Evolutionary conservation across 345 rosid genomes (phyloP), one percentile per base, ranked within the genome.

Genomic region (Hevea brasiliensis): DNA sequence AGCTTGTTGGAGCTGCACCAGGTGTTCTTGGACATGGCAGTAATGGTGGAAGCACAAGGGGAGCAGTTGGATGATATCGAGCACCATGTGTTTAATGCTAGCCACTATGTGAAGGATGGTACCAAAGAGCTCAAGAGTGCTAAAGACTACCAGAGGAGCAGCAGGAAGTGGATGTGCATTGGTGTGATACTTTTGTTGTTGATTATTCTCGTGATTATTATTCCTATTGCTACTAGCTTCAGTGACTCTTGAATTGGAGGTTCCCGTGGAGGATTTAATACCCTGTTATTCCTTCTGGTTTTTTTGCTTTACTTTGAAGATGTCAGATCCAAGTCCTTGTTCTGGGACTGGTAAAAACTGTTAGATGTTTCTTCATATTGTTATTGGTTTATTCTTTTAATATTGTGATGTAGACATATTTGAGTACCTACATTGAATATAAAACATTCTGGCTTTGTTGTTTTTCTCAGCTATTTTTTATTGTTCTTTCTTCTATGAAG

Each of bases 51-150:
- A 78, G 71, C 93, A 0, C 99, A 96, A 65, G 99, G 96, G 2
- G 98, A 93, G 81, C 89, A 96, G 80, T 83, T 96, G 88, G 97
- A 96, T 70, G 94, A 96, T 71, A 96, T 93, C 7, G 97, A 90
- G 77, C 96, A 89, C 62, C 98, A 96, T 60, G 98, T 93, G 67
- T 42, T 91, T 86, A 91, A 84, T 65, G 99, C 97, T 0, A 79
- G 88, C 12, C 89, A 91, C 64, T 91, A 91, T 24, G 99, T 96
- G 24, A 89, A 87, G 65, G 95, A 86, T 58, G 99, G 96, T 1
- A 75, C 96, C 3, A 87, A 84, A 15, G 87, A 93, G 84, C 93
- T 93, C 18, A 89, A 83, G 65, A 73, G 76, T 4, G 99, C 98
- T 0, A 91, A 88, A 79, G 78, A 68, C 3, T 89, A 93, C 80